Base-by-base conservation (phyloP, 2,329 filamentous ascomycete species). In the Neofusicoccum cordaticola region DNA sequence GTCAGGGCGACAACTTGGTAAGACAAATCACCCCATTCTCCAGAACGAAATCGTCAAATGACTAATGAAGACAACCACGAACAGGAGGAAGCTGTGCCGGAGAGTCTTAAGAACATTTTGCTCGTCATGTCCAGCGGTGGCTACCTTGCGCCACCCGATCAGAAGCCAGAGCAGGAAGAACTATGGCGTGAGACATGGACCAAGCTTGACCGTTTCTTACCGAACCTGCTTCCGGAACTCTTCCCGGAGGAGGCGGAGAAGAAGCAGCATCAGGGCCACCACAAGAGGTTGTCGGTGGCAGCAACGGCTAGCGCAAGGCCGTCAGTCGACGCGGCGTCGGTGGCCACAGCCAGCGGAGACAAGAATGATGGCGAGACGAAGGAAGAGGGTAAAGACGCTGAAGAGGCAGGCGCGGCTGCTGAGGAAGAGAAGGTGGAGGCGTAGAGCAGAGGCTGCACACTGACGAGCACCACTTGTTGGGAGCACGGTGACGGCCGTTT, bases 81-180 rank as follows among this genome's bases (percentile, higher is more conserved):
- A 67, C 70, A 96, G 88, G 93, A 96, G 78, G 95, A 99, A 81
- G 94, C 95, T 12, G 93, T 98, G 2, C 91, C 92, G 0, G 95
- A 99, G 78, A 95, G 92, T 69, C 81, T 99, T 65, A 99, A 99
- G 80, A 99, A 99, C 69, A 93, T 98, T 61, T 82, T 98, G 27
- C 84, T 99, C 9, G 95, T 99, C 71, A 97, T 99, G 93, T 88
- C 91, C 5, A 95, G 89, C 74, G 93, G 90, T 58, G 93, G 91
- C 41, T 93, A 91, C 71, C 85, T 99, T 4, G 88, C 92, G 0
- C 85, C 91, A 1, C 91, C 91, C 3, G 77, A 83, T 58, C 80
- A 84, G 67, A 77, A 77, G 34, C 77, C 77, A 9, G 74, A 78
- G 67, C 83, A 85, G 67, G 81, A 83, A 67, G 77, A 82, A 69